These are phyloP conservation scores for Clavulina sp. DNA, from an alignment of 768 basidiomycete genomes.

Conservation along the genomic window DNA sequence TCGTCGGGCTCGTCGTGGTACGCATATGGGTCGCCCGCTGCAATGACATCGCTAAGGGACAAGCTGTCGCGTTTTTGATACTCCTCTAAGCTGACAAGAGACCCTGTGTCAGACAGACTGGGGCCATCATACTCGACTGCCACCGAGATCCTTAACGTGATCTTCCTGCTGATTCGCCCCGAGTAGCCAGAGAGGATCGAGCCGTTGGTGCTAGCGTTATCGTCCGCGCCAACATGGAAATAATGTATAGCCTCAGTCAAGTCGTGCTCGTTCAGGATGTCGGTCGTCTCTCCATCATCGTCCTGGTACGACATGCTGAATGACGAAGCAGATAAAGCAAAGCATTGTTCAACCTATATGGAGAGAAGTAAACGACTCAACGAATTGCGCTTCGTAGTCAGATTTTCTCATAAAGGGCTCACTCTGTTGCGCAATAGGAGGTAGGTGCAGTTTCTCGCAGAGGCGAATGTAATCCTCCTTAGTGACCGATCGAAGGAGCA, in stretches of 20 bases:
- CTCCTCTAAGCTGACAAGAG: constrained; percentile 62
- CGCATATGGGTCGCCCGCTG: not conserved
- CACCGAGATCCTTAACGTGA: constrained; percentile 61
- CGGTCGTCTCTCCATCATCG: constrained; percentile 66
- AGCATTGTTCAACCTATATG: constrained; percentile 66
- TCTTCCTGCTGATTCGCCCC: constrained; percentile 44
- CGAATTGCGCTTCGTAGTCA: not conserved
- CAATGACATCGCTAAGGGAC: not conserved
- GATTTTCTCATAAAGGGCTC: constrained; percentile 3
- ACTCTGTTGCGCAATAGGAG: constrained; percentile 60
- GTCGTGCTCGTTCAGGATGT: constrained; percentile 52
- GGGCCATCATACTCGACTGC: constrained; percentile 81
- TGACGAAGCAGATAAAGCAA: constrained; percentile 47
- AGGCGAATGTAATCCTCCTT: constrained; percentile 63
- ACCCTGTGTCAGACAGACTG: constrained; percentile 76
- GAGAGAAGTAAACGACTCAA: constrained; percentile 4
- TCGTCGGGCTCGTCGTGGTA: not conserved
- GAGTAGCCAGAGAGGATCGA: constrained; percentile 62
- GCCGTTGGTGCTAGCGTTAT: constrained; percentile 34
- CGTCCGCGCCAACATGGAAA: constrained; percentile 61
- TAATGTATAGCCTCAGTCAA: constrained; percentile 78
- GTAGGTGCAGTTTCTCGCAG: constrained; percentile 63
- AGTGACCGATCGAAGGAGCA: constrained; percentile 59
- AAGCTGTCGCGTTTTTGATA: constrained; percentile 18
- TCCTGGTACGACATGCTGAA: constrained; percentile 73